Base-by-base conservation (phyloP, 176 grass and related monocot species). In the Aegilops sharonensis region DNA sequence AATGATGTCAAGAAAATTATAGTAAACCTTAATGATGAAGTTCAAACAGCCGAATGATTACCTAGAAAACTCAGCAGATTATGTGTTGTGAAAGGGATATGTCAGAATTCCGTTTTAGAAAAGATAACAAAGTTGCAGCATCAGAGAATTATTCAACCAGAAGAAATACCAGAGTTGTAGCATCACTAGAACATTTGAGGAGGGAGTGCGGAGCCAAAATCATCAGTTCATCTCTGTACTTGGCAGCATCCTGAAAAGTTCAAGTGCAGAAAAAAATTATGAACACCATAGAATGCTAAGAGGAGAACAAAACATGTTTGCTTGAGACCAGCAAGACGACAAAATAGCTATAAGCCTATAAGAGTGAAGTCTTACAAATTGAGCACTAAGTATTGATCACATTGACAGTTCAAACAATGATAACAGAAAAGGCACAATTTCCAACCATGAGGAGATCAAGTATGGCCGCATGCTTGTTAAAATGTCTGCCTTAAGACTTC, bases 101-200 rank as follows among this genome's bases (percentile, higher is more conserved):
- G 36, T 9, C 12, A 34, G 23, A 31, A 31, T 75, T 75, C 45
- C 5, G 48, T 30, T 73, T 76, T 52, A 76, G 25, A 8, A 31
- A 52, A 76, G 42, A 50, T 48, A 50, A 75, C 72, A 76, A 65
- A 77, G 9, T 24, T 83, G 71, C 30, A 30, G 47, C 8, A 54
- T 66, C 15, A 81, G 14, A 63, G 57, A 61, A 47, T 0, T 59
- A 82, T 31, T 36, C 29, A 56, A 36, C 2, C 39, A 17, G 21
- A 40, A 77, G 7, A 43, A 47, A 15, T 87, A 88, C 68, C 84
- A 98, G 71, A 82, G 96, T 95, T 54, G 96, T 95, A 36, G 90
- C 92, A 67, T 98, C 91, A 11, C 93, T 94, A n/a, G 93, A 95
- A 78, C 93, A 98, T 89, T 89, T 94, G 20, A 95, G 89, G 68